A percentile compares a stretch with the other conserved stretches of the same genome.
phyloP scores from a whole-genome alignment of 2,329 filamentous ascomycete species.

The Talaromyces rugulosus region DNA sequence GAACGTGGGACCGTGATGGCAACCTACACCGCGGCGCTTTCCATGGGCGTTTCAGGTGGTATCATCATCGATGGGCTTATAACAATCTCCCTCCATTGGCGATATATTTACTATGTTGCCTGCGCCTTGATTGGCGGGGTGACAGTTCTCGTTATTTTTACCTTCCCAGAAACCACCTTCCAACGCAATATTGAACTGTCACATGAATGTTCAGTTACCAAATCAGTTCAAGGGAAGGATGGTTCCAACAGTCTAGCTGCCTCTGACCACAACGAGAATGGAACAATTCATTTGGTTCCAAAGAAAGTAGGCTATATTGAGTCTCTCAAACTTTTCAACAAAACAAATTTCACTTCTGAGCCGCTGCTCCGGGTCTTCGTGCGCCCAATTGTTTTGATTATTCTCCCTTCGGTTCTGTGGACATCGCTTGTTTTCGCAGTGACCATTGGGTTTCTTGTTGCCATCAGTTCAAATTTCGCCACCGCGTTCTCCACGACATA shows the following conservation, averaged over 20 bases:
- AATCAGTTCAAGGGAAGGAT: not conserved
- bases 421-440: constrained; percentile 52
- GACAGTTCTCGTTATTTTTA: constrained; percentile 48
- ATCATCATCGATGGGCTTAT: constrained; percentile 30
- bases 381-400: constrained; percentile 48
- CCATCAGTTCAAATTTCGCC: constrained; percentile 28
- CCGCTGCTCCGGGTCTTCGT: constrained; percentile 45
- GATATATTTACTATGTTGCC: constrained; percentile 40
- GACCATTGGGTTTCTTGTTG: constrained; percentile 52
- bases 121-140: constrained; percentile 48
- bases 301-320: not conserved
- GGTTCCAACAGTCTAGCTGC: not conserved
- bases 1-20: constrained; percentile 51
- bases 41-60: constrained; percentile 18
- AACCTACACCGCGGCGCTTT: constrained; percentile 20
- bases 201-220: not conserved
- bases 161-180: constrained; percentile 55
- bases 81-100: constrained; percentile 28
- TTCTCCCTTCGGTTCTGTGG: constrained; percentile 53
- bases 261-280: not conserved
- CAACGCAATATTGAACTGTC: constrained; percentile 23
- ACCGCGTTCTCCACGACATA: constrained; percentile 22
- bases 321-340: not conserved
- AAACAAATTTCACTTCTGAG: constrained; percentile 39
- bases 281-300: not conserved